Evolutionary conservation across 352 stramenopile genomes (phyloP), one percentile per base, ranked within the genome.

Genomic region (Phytophthora aleatoria): DNA sequence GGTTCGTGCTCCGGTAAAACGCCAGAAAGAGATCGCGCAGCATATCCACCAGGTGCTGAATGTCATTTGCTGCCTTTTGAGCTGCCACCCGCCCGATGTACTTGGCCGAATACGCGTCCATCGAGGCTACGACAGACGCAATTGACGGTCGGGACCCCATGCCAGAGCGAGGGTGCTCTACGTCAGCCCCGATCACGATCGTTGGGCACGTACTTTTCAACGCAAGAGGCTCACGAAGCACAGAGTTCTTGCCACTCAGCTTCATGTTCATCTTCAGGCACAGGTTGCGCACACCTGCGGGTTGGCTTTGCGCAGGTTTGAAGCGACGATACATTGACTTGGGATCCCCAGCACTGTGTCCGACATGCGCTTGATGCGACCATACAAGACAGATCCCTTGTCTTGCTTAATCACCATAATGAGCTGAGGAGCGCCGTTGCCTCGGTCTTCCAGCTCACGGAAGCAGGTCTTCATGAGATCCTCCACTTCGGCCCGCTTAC

Each of bases 201-300:
- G 85, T 92, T 15, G 71, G 59, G 5, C 44, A 60, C 6, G 55
- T 67, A n/a, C 55, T 76, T 13, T 90, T 51, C 26, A 83, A 45
- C 39, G 73, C 63, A 5, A 89, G 61, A 6, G 65, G 73, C 8
- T 81, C 73, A 27, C 60, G 51, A 13, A 91, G 38, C 2, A 83
- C 62, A 9, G 80, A 73, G 65, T 92, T 93, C 54, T 90, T 73
- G 8, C 85, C 83, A 27, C 59, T 75, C 36, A 93, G 50, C 57
- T 93, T 93, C 67, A 84, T 73, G 64, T 93, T 92, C 20, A 93
- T 83, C 67, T 91, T 89, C 5, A 90, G 48, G 0, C 76, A 77
- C 1, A 94, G 55, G 51, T 94, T 1, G 62, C 73, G 24, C 79
- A 77, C 36, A 89, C 89, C 53, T 85, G 78, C 1, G 51, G 49